A percentile compares a stretch with the other conserved stretches of the same genome.
Conservation (phyloP, 108 stramenopile genomes). For the Epithemia pelagica region DNA sequence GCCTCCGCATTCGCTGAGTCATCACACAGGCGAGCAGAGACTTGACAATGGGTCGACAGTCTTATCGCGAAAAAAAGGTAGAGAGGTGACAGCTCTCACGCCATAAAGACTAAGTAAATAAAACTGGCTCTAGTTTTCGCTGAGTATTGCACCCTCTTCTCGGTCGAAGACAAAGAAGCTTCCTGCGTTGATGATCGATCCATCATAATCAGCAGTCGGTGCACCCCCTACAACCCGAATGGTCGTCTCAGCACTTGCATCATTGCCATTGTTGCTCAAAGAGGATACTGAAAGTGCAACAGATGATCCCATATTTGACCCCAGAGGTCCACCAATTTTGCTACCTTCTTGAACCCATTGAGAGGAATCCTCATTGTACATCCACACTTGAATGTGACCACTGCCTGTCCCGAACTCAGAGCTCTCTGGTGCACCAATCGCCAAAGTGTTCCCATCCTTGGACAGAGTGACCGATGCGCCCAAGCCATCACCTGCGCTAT, state of each 20-base stretch:
- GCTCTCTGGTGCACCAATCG: conserved; percentile 26
- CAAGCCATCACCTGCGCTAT: conserved; percentile 22
- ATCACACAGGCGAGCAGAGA: too few species aligned
- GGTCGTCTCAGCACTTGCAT: background rate
- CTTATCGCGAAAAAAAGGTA: too few species aligned
- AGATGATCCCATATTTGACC: conserved; percentile 28
- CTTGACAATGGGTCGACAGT: too few species aligned
- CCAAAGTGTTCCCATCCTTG: conserved; percentile 26
- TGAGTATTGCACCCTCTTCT: too few species aligned
- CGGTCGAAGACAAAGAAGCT: conserved; percentile 20
- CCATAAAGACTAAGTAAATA: too few species aligned
- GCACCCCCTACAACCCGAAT: conserved; percentile 31
- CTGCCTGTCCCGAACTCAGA: conserved; percentile 21
- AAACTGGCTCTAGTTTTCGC: too few species aligned
- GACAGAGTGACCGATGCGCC: conserved; percentile 32
- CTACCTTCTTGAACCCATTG: conserved; percentile 14
- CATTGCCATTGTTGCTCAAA: background rate
- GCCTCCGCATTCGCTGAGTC: too few species aligned
- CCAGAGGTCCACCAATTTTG: conserved; percentile 16
- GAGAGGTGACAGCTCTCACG: too few species aligned
- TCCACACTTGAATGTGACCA: conserved; percentile 25
- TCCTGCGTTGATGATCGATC: conserved; percentile 25
- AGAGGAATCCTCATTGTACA: background rate
- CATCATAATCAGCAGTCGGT: conserved; percentile 28
- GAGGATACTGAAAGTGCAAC: conserved; percentile 26